Evolutionary conservation across 2,329 filamentous ascomycete species (phyloP).

Genomic region (Colletotrichum sp.): DNA sequence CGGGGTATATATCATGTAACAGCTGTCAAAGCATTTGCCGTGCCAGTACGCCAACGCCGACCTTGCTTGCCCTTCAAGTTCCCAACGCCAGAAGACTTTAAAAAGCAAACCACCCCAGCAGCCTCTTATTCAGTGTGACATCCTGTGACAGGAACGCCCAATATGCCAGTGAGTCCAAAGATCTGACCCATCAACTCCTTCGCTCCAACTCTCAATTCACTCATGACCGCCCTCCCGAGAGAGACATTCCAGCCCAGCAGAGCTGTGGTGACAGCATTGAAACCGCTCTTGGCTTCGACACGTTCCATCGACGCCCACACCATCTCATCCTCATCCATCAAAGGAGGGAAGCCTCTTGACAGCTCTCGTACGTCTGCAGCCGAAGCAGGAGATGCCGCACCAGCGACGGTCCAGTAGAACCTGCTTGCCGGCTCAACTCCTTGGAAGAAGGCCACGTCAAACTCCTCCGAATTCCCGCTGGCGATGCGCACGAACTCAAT

Average conservation of each 20-base stretch:
- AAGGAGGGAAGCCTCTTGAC: constrained; percentile 7
- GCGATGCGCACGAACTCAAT: constrained; percentile 30
- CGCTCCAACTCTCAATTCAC: constrained; percentile 25
- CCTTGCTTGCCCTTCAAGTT: background rate
- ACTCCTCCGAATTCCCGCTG: constrained; percentile 21
- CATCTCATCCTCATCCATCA: background rate
- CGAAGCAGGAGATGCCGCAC: background rate
- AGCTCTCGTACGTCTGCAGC: background rate
- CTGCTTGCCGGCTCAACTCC: constrained; percentile 26
- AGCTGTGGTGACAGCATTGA: background rate
- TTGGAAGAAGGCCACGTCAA: constrained; percentile 29
- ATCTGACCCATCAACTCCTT: constrained; percentile 26
- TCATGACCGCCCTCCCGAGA: constrained; percentile 10
- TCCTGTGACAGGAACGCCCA: constrained; percentile 24
- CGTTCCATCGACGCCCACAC: background rate
- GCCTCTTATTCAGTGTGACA: background rate
- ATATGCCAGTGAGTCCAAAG: constrained; percentile 26
- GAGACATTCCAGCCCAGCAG: constrained; percentile 3
- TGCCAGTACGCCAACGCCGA: background rate
- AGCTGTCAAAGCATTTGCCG: background rate
- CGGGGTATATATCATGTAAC: background rate
- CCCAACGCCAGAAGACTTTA: background rate
- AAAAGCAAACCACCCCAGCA: background rate
- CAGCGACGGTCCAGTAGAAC: constrained; percentile 29
- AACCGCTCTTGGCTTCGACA: background rate